Base-by-base conservation (phyloP, 768 basidiomycete genomes). In the Gymnopilus junonius region DNA sequence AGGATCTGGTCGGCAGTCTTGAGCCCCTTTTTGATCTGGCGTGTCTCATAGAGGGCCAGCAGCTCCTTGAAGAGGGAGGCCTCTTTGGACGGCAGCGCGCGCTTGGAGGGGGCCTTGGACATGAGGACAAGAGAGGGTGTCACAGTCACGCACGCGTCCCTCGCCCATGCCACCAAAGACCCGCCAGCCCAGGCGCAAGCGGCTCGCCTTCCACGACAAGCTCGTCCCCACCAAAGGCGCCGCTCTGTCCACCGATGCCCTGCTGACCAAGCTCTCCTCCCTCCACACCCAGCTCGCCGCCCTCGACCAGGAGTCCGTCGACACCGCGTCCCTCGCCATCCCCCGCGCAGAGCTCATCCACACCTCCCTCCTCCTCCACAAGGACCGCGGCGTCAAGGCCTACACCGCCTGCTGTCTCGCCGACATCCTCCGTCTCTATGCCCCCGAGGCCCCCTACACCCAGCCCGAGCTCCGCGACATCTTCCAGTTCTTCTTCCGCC, bases 391-490 rank as follows among this genome's bases (percentile, higher is more conserved):
- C 25, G 95, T 99, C 67, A 99, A 97, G 76, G 96, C 96, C 0
- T 96, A 92, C 69, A 87, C 92, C 4, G 95, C 95, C 0, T 97
- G 94, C 76, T 99, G 95, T 77, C 84, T 99, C 37, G 95, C 95
- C 1, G 96, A 99, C 74, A 83, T 99, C 58, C 87, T 99, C 62
- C 80, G 95, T 43, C 85, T 99, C 39, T 98, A 94, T 74, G 97
- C 97, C 1, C 97, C 97, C 1, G 95, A 99, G 75, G 96, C 97
- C 23, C 97, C 97, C 12, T 99, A 97, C 73, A 96, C 90, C 14
- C 88, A 90, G 54, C 77, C 83, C 51, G 93, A 98, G 74, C 87
- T 99, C 35, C 84, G 93, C 80, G 95, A 97, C 75, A 96, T 99
- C 73, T 99, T 99, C 77, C 88, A 95, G 69, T 99, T 99, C 83